phyloP scores from a whole-genome alignment of 306 rosid species.

The Nissolia schottii region DNA sequence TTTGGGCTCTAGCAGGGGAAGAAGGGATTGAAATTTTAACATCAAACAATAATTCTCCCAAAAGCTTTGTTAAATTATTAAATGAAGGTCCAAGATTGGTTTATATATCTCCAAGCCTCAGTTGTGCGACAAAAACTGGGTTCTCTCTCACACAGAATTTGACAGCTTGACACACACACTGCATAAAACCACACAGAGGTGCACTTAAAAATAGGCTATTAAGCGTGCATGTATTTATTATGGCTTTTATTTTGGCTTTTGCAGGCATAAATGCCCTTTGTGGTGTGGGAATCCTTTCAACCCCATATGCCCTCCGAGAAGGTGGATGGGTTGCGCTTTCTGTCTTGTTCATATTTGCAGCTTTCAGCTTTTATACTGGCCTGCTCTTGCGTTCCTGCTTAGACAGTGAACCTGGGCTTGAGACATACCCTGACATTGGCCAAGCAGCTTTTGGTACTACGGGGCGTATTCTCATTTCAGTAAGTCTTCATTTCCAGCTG shows the following conservation, averaged over 20 bases:
- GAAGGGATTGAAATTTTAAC: background rate
- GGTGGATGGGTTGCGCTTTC: constrained; percentile 87
- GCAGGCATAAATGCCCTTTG: constrained; percentile 92
- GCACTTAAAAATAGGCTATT: background rate
- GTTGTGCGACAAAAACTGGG: background rate
- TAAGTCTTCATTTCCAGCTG: constrained; percentile 21
- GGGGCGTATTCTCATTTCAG: constrained; percentile 75
- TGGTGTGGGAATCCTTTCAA: constrained; percentile 90
- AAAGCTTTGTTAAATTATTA: background rate
- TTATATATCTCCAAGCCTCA: background rate
- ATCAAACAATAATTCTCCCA: background rate
- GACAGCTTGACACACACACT: background rate
- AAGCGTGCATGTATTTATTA: background rate
- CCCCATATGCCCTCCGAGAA: constrained; percentile 72
- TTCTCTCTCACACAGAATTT: background rate
- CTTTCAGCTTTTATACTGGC: constrained; percentile 83
- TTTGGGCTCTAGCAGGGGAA: background rate
- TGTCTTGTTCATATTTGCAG: constrained; percentile 56
- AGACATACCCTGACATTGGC: constrained; percentile 94
- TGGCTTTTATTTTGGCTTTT: constrained; percentile 23
- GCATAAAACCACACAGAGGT: background rate
- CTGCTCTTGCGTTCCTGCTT: constrained; percentile 77
- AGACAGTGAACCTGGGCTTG: constrained; percentile 83
- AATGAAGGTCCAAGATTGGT: background rate
- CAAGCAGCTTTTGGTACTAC: constrained; percentile 82